These are phyloP conservation scores for Daldinia sp. DNA, from an alignment of 2,329 filamentous ascomycete genomes.

Conservation along the genomic window DNA sequence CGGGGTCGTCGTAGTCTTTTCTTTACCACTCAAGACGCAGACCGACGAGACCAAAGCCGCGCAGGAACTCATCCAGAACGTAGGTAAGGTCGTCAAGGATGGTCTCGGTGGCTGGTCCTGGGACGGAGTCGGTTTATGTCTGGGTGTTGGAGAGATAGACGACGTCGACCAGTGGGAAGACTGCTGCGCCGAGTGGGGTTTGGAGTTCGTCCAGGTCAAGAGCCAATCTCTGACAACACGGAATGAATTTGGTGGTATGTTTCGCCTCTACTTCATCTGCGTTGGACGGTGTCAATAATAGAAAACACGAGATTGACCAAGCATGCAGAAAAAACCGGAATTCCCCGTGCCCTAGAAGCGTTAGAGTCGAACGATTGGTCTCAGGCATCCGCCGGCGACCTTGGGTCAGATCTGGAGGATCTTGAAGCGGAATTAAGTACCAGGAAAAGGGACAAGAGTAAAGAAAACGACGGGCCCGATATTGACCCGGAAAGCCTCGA, in stretches of 20 bases:
- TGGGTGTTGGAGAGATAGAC: slow-evolving; percentile 60
- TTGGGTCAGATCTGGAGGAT: slow-evolving; percentile 48
- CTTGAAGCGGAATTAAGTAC: slow-evolving; percentile 45
- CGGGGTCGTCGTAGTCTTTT: slow-evolving; percentile 64
- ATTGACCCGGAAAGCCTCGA: slow-evolving; percentile 58
- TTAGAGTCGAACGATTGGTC: slow-evolving; percentile 73
- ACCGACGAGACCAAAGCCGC: slow-evolving; percentile 41
- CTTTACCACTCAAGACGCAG: slow-evolving; percentile 47
- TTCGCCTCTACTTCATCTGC: not conserved
- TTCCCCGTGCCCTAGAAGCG: slow-evolving; percentile 67
- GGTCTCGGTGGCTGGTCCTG: slow-evolving; percentile 68
- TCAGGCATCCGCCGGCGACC: slow-evolving; percentile 44
- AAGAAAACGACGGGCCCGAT: slow-evolving; percentile 40
- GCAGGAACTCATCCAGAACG: slow-evolving; percentile 57
- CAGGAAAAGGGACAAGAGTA: slow-evolving; percentile 38
- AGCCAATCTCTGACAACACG: slow-evolving; percentile 50
- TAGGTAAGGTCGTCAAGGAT: slow-evolving; percentile 63
- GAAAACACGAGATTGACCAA: not conserved
- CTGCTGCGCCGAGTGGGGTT: slow-evolving; percentile 61
- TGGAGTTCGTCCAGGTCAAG: slow-evolving; percentile 69
- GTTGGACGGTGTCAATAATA: not conserved
- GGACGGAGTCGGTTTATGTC: slow-evolving; percentile 69
- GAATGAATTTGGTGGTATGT: slow-evolving; percentile 68
- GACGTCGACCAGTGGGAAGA: slow-evolving; percentile 69
- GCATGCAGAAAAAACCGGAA: slow-evolving; percentile 63